Evolutionary conservation across 163 green algal species (phyloP).

Genomic region (Chloroidium sp.): DNA sequence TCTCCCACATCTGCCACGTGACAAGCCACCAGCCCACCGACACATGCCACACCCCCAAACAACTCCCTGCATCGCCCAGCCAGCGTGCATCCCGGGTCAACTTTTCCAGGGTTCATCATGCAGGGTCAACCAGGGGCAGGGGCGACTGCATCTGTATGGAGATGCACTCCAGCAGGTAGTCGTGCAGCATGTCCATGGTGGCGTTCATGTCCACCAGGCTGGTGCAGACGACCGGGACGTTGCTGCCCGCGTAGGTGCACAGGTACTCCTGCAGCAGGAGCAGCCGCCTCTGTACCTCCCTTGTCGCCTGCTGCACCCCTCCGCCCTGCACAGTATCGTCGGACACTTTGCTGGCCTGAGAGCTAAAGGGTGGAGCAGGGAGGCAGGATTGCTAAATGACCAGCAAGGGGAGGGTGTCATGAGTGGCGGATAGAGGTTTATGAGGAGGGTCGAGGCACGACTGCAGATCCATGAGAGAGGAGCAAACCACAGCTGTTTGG

Average conservation of each 20-base stretch:
- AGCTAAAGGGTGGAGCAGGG: background rate
- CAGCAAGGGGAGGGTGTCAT: background rate
- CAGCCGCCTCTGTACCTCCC: slow-evolving; percentile 18
- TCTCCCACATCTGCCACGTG: too few relatives aligned
- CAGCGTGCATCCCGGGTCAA: too few relatives aligned
- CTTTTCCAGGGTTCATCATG: too few relatives aligned
- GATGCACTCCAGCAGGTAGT: slow-evolving; percentile 70
- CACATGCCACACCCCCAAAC: too few relatives aligned
- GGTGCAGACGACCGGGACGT: slow-evolving; percentile 49
- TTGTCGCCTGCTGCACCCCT: background rate
- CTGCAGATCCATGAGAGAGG: too few relatives aligned
- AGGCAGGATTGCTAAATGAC: background rate
- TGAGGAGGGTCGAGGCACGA: too few relatives aligned
- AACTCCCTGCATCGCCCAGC: too few relatives aligned
- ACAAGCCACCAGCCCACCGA: too few relatives aligned
- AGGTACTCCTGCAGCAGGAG: slow-evolving; percentile 52
- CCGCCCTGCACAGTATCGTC: background rate
- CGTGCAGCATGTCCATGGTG: slow-evolving; percentile 58
- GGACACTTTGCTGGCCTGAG: background rate
- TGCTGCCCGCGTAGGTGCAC: slow-evolving; percentile 27
- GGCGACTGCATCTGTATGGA: slow-evolving; percentile 29
- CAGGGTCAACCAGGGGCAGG: too few relatives aligned
- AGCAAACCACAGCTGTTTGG: too few relatives aligned
- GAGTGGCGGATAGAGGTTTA: background rate
- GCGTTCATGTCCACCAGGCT: slow-evolving; percentile 36